Evolutionary conservation across 176 grass and related monocot genomes (phyloP).

Genomic region (Lolium multiflorum): DNA sequence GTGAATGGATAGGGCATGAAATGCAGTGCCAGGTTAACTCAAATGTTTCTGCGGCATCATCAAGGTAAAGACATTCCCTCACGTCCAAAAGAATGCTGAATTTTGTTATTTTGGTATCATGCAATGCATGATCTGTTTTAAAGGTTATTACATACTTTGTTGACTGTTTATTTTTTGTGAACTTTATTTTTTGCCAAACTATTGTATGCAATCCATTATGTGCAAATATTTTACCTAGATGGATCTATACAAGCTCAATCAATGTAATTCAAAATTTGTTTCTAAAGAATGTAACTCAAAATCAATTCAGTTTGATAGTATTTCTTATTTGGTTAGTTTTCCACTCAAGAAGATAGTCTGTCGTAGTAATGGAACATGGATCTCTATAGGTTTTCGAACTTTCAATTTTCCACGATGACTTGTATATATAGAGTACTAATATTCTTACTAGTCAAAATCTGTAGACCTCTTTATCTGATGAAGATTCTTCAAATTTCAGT

Average conservation of each 20-base stretch:
- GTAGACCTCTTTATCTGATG: slow-evolving; percentile 21
- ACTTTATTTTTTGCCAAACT: background rate
- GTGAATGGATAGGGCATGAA: slow-evolving; percentile 75
- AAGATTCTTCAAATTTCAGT: slow-evolving; percentile 44
- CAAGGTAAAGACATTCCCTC: slow-evolving; percentile 56
- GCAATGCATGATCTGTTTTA: slow-evolving; percentile 6
- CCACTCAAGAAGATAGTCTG: background rate
- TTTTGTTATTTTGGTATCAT: slow-evolving; percentile 19
- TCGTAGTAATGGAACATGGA: slow-evolving; percentile 6
- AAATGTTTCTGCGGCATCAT: slow-evolving; percentile 60
- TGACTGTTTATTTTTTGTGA: background rate
- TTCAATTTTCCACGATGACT: background rate
- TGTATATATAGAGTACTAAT: background rate
- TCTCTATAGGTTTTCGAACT: background rate
- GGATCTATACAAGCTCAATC: background rate
- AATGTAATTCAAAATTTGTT: background rate
- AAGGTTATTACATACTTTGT: background rate
- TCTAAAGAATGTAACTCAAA: background rate
- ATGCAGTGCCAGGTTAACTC: slow-evolving; percentile 66
- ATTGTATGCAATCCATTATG: background rate
- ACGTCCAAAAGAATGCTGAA: background rate
- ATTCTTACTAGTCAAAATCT: background rate
- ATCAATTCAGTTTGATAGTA: background rate
- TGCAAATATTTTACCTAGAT: slow-evolving; percentile 16
- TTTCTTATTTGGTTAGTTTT: slow-evolving; percentile 1